Evolutionary conservation across 352 stramenopile species (phyloP).

Genomic region (Phytopythium litorale): DNA sequence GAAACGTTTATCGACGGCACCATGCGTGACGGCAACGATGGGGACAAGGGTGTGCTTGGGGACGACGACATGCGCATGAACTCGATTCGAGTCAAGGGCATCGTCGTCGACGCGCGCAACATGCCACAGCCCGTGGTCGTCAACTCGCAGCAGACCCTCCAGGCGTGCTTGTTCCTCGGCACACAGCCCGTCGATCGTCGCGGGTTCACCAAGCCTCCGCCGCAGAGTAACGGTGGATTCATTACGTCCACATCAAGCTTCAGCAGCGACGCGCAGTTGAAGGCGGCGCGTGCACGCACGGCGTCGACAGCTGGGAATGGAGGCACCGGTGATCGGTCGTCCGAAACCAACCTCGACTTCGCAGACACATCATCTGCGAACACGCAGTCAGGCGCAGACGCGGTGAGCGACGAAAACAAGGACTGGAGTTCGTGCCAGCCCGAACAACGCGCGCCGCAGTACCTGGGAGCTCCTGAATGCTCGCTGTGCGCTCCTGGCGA

Average conservation of each 20-base stretch:
- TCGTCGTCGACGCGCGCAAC: slow-evolving; percentile 85
- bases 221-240: slow-evolving; percentile 84
- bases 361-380: slow-evolving; percentile 49
- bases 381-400: slow-evolving; percentile 21
- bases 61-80: slow-evolving; percentile 84
- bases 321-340: slow-evolving; percentile 47
- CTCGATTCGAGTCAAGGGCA: slow-evolving; percentile 84
- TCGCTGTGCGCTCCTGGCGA: slow-evolving; percentile 79
- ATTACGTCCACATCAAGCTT: slow-evolving; percentile 52
- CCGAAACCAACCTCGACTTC: slow-evolving; percentile 68
- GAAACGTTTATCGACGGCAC: slow-evolving; percentile 86
- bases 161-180: slow-evolving; percentile 83
- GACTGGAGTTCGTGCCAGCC: slow-evolving; percentile 87
- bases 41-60: slow-evolving; percentile 51
- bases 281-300: slow-evolving; percentile 50
- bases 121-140: slow-evolving; percentile 84
- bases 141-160: slow-evolving; percentile 84
- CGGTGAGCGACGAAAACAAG: slow-evolving; percentile 81
- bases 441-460: slow-evolving; percentile 72
- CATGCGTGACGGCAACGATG: slow-evolving; percentile 69
- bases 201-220: slow-evolving; percentile 83
- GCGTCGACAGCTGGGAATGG: slow-evolving; percentile 40
- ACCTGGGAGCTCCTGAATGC: slow-evolving; percentile 59
- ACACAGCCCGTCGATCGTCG: slow-evolving; percentile 83
- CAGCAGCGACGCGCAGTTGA: slow-evolving; percentile 50